phyloP scores from a whole-genome alignment of 1,284 basidiomycete genomes.

The Thecaphora thlaspeos region DNA sequence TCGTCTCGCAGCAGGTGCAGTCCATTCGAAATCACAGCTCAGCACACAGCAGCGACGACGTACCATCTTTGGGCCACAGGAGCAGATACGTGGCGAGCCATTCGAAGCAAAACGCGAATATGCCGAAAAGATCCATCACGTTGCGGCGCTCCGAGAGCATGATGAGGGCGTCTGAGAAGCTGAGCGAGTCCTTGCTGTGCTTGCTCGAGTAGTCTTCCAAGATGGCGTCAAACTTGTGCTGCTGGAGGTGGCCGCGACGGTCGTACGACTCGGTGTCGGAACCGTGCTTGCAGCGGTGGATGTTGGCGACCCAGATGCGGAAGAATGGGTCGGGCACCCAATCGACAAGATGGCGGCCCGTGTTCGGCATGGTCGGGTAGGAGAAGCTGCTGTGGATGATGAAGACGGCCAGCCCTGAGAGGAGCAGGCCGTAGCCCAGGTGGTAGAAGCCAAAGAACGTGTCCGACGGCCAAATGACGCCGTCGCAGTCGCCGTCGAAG shows the following conservation, averaged over 20 bases:
- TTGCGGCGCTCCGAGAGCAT: constrained; percentile 35
- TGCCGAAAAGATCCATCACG: constrained; percentile 39
- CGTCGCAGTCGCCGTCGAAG: constrained; percentile 63
- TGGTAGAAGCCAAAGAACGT: constrained; percentile 63
- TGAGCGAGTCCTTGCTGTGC: constrained; percentile 32
- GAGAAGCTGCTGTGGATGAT: constrained; percentile 59
- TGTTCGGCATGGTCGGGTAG: constrained; percentile 35
- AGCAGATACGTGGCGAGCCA: constrained; percentile 42
- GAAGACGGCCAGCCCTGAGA: constrained; percentile 58
- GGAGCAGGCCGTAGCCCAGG: constrained; percentile 61
- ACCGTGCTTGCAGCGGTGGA: constrained; percentile 63
- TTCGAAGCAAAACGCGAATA: constrained; percentile 40
- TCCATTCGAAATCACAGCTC: too few species aligned
- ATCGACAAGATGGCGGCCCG: constrained; percentile 6
- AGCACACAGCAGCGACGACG: too few species aligned
- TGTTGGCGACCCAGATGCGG: constrained; percentile 60
- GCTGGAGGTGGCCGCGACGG: constrained; percentile 35
- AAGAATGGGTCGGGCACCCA: constrained; percentile 60
- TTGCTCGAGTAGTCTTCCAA: constrained; percentile 36
- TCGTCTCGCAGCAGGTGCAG: too few species aligned
- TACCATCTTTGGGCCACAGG: constrained; percentile 39
- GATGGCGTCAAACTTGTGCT: constrained; percentile 21
- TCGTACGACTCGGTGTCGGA: constrained; percentile 62
- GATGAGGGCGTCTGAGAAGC: constrained; percentile 29
- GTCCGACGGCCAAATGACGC: constrained; percentile 64